phyloP scores from a whole-genome alignment of 345 rosid species.

The Leavenworthia alabamica region DNA sequence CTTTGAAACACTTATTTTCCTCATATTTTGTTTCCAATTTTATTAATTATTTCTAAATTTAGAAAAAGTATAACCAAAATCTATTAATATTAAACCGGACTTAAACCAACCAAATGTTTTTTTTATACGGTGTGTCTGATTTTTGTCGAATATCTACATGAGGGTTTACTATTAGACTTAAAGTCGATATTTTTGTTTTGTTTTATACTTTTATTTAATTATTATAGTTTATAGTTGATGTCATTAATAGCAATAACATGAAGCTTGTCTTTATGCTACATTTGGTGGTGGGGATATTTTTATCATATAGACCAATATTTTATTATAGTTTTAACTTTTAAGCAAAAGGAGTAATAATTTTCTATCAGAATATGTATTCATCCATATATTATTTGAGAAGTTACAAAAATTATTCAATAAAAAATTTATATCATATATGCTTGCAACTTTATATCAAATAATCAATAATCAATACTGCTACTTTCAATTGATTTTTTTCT shows the following conservation, averaged over 20 bases:
- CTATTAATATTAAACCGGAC: neutral
- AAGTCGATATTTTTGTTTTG: neutral
- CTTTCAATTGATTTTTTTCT: no score
- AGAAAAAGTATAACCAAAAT: neutral
- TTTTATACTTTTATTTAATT: neutral
- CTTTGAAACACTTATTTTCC: neutral
- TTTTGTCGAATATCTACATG: neutral
- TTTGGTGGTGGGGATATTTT: slow-evolving; percentile 2
- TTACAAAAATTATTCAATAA: no score
- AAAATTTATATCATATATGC: no score
- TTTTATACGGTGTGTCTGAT: neutral
- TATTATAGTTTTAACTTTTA: no score
- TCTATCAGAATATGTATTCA: neutral
- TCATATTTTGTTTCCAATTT: neutral
- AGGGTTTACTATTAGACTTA: neutral
- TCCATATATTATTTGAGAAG: no score
- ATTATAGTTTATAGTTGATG: neutral
- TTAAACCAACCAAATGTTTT: neutral
- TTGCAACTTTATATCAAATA: no score
- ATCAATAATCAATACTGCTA: no score
- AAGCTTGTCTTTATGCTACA: slow-evolving; percentile 19
- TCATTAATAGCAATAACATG: slow-evolving; percentile 20
- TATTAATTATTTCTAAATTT: neutral
- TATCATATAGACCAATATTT: no score
- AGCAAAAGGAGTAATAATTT: no score